A percentile compares a stretch with the other conserved stretches of the same genome.
These are phyloP conservation scores for Arachis monticola DNA, from an alignment of 331 rosid genomes.

Conservation along the genomic window DNA sequence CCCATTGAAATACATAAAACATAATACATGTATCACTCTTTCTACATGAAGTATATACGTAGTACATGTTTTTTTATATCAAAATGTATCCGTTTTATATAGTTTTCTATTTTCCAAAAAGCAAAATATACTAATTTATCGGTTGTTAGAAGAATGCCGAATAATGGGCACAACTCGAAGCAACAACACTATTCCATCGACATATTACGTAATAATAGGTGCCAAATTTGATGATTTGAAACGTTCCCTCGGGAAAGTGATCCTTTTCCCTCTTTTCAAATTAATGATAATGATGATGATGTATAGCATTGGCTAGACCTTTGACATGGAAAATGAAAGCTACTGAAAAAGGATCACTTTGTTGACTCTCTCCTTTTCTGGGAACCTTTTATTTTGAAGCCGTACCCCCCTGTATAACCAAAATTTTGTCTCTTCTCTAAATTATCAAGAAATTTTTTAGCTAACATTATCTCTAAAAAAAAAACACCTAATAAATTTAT, in stretches of 20 bases:
- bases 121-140: no score
- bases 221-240: slow-evolving; percentile 43
- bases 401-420: slow-evolving; percentile 42
- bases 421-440: slow-evolving; percentile 27
- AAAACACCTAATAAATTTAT: no score
- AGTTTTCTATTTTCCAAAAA: no score
- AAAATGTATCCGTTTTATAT: no score
- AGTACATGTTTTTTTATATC: no score
- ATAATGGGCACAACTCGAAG: no score
- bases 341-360: slow-evolving; percentile 46
- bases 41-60: no score
- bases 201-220: slow-evolving; percentile 28
- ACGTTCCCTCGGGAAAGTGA: slow-evolving; percentile 26
- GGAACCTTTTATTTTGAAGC: slow-evolving; percentile 40
- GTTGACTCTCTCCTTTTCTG: slow-evolving; percentile 54
- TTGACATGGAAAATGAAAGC: slow-evolving; percentile 42
- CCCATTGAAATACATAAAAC: no score
- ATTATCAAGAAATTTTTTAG: neutral
- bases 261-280: slow-evolving; percentile 13
- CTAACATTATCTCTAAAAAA: no score
- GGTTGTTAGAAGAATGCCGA: no score
- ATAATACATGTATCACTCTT: no score
- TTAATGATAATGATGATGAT: slow-evolving; percentile 49
- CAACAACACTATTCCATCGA: slow-evolving; percentile 23
- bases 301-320: slow-evolving; percentile 44